Evolutionary conservation across 2,329 filamentous ascomycete genomes (phyloP), one percentile per base, ranked within the genome.

Genomic region (Pestalotiopsis sp.): DNA sequence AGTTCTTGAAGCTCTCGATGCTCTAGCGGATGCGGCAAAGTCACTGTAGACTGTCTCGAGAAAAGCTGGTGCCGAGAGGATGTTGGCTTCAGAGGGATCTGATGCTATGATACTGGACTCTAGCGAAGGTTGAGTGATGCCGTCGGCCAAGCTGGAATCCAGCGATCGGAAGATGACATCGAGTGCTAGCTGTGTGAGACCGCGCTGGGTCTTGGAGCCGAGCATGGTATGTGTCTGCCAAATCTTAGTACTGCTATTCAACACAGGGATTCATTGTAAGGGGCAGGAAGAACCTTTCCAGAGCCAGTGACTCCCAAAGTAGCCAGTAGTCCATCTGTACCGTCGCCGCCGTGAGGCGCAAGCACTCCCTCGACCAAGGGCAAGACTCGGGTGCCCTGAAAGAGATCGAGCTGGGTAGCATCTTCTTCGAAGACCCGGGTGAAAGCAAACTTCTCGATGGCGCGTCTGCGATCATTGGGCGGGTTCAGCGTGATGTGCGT

Each of bases 281-380:
- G 20, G 31, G 5, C 23, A 39, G 59, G n/a, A 69, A 76, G 63
- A 75, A 97, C 95, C 90, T 99, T 99, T 80, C 96, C 96, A 64
- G 95, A 98, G 13, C 96, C 96, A 7, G 95, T 98, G 58, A 98
- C 94, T 17, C 96, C 96, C 68, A 99, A 81, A 6, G 96, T 98
- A 38, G 96, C 96, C 66, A 99, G 84, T 68, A 98, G 83, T 11
- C 93, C 95, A 86, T 98, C 95, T 72, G 94, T 91, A 20, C 94
- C 94, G 72, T 96, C 92, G 64, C 91, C 88, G 41, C 91, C 91
- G 59, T 88, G 84, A 25, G 88, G 86, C 6, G 91, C 91, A 57
- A 99, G 78, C 3, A 97, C 94, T 23, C 93, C 94, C 75, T 95
- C 91, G 6, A 98, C 87, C 58, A 98, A 84, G 0, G 89, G 86